phyloP scores from a whole-genome alignment of 805 yeast genomes.

The Saccharomycopsis fibuligera region DNA sequence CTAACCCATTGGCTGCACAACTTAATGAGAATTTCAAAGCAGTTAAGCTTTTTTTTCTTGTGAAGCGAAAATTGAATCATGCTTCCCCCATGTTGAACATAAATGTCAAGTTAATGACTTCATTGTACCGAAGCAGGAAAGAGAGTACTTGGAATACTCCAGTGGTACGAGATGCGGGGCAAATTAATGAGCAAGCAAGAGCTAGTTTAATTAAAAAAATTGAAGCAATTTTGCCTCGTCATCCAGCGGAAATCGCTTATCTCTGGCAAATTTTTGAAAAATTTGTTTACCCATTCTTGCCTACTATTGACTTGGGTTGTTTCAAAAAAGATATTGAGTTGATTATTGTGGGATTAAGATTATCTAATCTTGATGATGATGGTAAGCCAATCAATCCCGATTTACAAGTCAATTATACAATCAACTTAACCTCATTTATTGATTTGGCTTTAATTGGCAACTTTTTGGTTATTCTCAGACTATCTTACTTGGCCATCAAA shows the following conservation, averaged over 20 bases:
- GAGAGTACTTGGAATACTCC: neutral
- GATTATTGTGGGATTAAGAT: constrained; percentile 12
- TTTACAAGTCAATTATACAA: neutral
- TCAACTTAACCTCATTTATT: constrained; percentile 4
- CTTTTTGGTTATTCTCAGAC: constrained; percentile 11
- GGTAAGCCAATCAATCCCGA: neutral
- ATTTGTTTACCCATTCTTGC: constrained; percentile 18
- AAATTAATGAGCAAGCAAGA: neutral
- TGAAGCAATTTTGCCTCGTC: constrained; percentile 5
- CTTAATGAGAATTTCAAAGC: constrained; percentile 15
- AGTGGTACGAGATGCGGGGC: neutral
- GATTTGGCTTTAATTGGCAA: constrained; percentile 11
- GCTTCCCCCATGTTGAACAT: constrained; percentile 1
- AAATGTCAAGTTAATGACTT: neutral
- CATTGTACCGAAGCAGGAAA: neutral
- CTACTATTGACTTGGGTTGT: constrained; percentile 9
- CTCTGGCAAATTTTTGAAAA: constrained; percentile 15
- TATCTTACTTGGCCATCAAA: constrained; percentile 8
- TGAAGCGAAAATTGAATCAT: neutral
- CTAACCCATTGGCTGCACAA: constrained; percentile 8
- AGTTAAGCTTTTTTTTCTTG: constrained; percentile 2
- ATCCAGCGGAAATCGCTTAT: neutral
- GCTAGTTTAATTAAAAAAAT: constrained; percentile 7
- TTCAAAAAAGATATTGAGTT: constrained; percentile 18
- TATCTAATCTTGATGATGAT: neutral